phyloP scores from a whole-genome alignment of 345 rosid species.

The Eucalyptus pauciflora region DNA sequence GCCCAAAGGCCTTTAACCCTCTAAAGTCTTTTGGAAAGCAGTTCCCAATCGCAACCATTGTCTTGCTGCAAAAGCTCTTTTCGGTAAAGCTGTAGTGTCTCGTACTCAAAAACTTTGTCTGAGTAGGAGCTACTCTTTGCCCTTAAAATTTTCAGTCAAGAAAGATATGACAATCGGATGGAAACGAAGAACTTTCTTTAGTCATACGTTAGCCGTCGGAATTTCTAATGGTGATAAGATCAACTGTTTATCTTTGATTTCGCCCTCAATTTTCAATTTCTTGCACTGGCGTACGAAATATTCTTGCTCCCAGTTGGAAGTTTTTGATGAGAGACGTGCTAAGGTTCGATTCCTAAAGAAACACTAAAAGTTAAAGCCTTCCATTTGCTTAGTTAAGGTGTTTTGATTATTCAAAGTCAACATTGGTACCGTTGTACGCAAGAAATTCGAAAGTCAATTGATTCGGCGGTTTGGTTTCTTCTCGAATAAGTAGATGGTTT shows the following conservation, averaged over 20 bases:
- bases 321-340: neutral
- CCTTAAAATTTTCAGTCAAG: neutral
- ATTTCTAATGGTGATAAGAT: neutral
- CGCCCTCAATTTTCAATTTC: neutral
- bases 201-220: neutral
- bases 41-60: accelerated
- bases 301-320: neutral
- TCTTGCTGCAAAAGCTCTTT: neutral
- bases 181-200: neutral
- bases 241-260: neutral
- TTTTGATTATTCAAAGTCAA: neutral
- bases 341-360: neutral
- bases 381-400: neutral
- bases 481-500: neutral
- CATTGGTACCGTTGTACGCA: neutral
- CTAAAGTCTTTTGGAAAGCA: accelerated
- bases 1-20: too few species aligned
- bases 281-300: neutral
- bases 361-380: neutral
- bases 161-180: neutral
- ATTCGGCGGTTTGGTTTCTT: neutral
- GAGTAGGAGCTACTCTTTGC: neutral
- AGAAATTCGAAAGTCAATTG: neutral
- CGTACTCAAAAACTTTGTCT: neutral
- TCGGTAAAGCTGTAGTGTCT: neutral